Base-by-base conservation (phyloP, 2,329 filamentous ascomycete genomes). In the Colletotrichum godetiae region DNA sequence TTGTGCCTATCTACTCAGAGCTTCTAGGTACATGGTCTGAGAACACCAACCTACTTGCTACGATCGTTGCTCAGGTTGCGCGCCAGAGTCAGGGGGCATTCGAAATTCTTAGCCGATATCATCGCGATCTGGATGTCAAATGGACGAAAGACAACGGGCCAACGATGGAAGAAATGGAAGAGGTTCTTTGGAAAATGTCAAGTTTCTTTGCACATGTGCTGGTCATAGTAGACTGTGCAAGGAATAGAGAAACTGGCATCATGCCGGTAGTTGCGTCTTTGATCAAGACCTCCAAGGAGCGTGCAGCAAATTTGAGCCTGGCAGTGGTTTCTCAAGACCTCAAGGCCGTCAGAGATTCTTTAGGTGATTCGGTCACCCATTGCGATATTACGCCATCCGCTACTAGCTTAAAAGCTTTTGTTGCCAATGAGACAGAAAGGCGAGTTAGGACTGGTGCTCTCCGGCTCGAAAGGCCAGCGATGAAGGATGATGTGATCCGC, bases 151-250 rank as follows among this genome's bases (percentile, higher is more conserved):
- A n/a, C n/a, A n/a, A 65, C 8, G 42, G 12, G 3, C 37, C 61
- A 10, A 55, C 22, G 1, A 10, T 31, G 3, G 60, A 53, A 11
- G n/a, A 19, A 2, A 22, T 69, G 29, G 22, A 5, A 29, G 19
- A 1, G 0, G 1, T 59, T 0, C 31, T 66, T 11, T 7, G 7
- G 13, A n/a, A n/a, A n/a, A n/a, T n/a, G n/a, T n/a, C n/a, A n/a
- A n/a, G n/a, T n/a, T n/a, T n/a, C n/a, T n/a, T n/a, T n/a, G n/a
- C n/a, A n/a, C n/a, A n/a, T n/a, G n/a, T n/a, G n/a, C n/a, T n/a
- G n/a, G n/a, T n/a, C n/a, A n/a, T n/a, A n/a, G n/a, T n/a, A n/a
- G n/a, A n/a, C n/a, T n/a, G n/a, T n/a, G n/a, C n/a, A n/a, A n/a
- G n/a, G n/a, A n/a, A n/a, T n/a, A n/a, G n/a, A n/a, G n/a, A n/a